Percentiles rank a stretch among this genome's conserved stretches.
Conservation (phyloP, 768 basidiomycete genomes). For the Collybiopsis luxurians region DNA sequence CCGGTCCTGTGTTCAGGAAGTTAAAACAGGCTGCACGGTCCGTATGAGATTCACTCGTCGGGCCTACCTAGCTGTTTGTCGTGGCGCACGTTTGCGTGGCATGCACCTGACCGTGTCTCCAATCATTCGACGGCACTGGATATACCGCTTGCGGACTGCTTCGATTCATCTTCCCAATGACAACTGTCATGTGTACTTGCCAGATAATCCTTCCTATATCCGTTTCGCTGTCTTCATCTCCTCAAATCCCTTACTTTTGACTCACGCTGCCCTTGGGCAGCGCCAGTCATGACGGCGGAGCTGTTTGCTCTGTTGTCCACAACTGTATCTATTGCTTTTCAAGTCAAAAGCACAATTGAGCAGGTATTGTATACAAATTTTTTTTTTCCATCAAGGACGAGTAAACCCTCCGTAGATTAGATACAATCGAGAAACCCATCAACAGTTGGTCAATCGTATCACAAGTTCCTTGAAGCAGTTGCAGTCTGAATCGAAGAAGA, state of each 20-base stretch:
- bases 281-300: neutral
- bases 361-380: neutral
- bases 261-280: neutral
- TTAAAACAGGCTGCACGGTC: too few relatives aligned
- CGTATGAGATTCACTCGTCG: too few relatives aligned
- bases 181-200: constrained; percentile 10
- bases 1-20: too few relatives aligned
- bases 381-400: neutral
- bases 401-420: neutral
- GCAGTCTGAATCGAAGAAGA: constrained; percentile 1
- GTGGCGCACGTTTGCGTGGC: too few relatives aligned
- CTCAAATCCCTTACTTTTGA: neutral
- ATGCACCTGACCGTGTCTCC: neutral
- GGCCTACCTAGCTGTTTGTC: too few relatives aligned
- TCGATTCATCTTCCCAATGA: neutral
- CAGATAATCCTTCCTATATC: constrained; percentile 10
- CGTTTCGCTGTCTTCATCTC: constrained; percentile 7
- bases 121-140: too few relatives aligned
- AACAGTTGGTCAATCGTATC: constrained; percentile 5
- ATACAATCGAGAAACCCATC: constrained; percentile 4
- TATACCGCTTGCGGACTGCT: neutral
- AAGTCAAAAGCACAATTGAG: neutral
- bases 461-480: constrained; percentile 6
- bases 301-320: constrained; percentile 1
- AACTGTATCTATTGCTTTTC: neutral